Conservation (phyloP, 176 grass and related monocot species). For the Ampelocalamus luodianensis region DNA sequence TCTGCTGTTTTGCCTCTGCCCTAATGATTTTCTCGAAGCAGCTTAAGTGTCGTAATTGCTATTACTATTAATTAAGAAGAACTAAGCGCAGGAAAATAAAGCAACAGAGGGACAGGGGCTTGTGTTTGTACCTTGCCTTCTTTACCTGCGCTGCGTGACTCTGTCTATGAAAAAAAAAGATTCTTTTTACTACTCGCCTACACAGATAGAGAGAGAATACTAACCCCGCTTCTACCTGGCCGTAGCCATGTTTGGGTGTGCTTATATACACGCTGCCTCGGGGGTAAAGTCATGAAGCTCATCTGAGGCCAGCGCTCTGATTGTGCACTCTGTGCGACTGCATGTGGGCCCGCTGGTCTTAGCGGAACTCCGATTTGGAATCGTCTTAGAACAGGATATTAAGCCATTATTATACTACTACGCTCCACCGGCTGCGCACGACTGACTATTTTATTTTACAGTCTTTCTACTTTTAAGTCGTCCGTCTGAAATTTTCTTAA, state of each 20-base stretch:
- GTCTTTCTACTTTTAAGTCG: no score
- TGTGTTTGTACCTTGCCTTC: conserved; percentile 17
- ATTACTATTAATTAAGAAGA: background rate
- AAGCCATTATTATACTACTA: no score
- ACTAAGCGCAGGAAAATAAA: background rate
- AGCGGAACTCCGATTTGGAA: background rate
- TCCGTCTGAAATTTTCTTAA: no score
- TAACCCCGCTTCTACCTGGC: conserved; percentile 20
- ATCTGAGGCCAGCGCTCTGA: background rate
- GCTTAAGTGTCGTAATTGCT: background rate
- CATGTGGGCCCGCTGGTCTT: background rate
- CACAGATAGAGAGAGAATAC: background rate
- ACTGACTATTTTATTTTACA: background rate
- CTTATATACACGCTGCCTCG: background rate
- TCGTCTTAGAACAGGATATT: background rate
- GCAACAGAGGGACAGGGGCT: conserved; percentile 20
- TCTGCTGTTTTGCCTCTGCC: background rate
- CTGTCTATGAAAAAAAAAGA: background rate
- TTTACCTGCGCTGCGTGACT: conserved; percentile 17
- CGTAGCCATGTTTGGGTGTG: conserved; percentile 18
- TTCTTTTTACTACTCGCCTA: background rate
- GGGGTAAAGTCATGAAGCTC: conserved; percentile 6
- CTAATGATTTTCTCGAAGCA: conserved; percentile 21
- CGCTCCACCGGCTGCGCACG: background rate
- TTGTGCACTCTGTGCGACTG: background rate